Conservation (phyloP, 2,329 filamentous ascomycete species). For the Zasmidium cellare region DNA sequence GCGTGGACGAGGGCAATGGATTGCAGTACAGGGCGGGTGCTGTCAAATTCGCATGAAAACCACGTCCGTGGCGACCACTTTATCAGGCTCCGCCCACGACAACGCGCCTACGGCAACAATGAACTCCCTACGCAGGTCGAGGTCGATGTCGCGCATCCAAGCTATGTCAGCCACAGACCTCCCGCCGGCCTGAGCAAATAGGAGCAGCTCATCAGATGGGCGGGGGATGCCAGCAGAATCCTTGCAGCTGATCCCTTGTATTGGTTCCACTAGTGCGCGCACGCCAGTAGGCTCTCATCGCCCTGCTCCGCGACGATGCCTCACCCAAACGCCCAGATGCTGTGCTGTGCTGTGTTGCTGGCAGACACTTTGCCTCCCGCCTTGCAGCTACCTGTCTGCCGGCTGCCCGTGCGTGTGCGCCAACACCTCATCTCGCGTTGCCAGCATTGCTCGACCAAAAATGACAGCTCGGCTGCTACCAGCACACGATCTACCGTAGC, state of each 20-base stretch:
- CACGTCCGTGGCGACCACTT: too few relatives aligned
- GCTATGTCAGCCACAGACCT: conserved; percentile 8
- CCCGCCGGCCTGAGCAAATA: conserved; percentile 12
- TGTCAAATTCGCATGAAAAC: too few relatives aligned
- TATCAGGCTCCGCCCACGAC: not conserved
- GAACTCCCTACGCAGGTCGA: not conserved
- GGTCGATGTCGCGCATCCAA: conserved; percentile 12
- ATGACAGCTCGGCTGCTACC: conserved; percentile 16
- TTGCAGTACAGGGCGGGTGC: too few relatives aligned
- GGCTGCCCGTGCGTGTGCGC: not conserved
- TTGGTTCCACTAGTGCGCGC: not conserved
- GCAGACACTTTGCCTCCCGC: not conserved
- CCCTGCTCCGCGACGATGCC: conserved; percentile 2
- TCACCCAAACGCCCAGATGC: not conserved
- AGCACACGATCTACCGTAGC: conserved; percentile 8
- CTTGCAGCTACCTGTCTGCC: not conserved
- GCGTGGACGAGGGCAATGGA: not conserved
- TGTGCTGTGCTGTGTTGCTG: not conserved
- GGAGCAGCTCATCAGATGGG: conserved; percentile 7
- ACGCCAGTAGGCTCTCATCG: conserved; percentile 6
- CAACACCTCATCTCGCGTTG: not conserved
- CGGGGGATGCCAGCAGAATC: conserved; percentile 1
- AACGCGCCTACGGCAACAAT: not conserved
- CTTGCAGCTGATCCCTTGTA: conserved; percentile 2
- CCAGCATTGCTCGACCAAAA: not conserved